These are phyloP conservation scores for Rhodotorula sp. DNA, from an alignment of 1,284 basidiomycete genomes.

Conservation along the genomic window DNA sequence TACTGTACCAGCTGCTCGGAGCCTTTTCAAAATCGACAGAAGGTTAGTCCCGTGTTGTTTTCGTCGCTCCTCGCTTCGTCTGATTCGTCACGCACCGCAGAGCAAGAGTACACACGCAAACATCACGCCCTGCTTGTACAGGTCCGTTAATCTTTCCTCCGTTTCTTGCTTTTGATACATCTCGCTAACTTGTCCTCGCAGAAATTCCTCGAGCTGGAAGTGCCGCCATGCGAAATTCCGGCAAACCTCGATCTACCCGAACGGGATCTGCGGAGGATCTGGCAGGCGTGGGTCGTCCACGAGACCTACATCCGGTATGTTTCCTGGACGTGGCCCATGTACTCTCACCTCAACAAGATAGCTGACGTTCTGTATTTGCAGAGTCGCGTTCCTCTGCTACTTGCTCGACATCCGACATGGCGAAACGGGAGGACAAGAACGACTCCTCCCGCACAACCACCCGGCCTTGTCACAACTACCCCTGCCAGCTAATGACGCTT, in stretches of 20 bases:
- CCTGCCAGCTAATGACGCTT: neutral
- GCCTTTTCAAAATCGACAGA: neutral
- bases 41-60: no score
- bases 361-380: neutral
- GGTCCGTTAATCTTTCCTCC: neutral
- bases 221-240: neutral
- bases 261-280: neutral
- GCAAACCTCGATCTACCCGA: neutral
- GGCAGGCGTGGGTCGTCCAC: neutral
- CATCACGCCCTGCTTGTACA: conserved; percentile 2
- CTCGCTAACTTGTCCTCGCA: neutral
- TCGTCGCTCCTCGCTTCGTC: no score
- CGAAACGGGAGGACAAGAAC: neutral
- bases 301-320: conserved; percentile 10
- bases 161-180: no score
- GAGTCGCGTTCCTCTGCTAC: conserved; percentile 13
- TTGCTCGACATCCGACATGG: conserved; percentile 2
- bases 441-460: conserved; percentile 11
- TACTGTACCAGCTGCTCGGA: conserved; percentile 9
- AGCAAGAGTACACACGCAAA: conserved; percentile 5
- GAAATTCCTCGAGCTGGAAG: neutral
- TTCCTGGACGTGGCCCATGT: neutral
- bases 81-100: neutral
- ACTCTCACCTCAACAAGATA: no score
- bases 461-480: neutral